Evolutionary conservation across 495 filamentous ascomycete genomes (phyloP), one percentile per base, ranked within the genome.

Genomic region (Venustampulla echinocandica): DNA sequence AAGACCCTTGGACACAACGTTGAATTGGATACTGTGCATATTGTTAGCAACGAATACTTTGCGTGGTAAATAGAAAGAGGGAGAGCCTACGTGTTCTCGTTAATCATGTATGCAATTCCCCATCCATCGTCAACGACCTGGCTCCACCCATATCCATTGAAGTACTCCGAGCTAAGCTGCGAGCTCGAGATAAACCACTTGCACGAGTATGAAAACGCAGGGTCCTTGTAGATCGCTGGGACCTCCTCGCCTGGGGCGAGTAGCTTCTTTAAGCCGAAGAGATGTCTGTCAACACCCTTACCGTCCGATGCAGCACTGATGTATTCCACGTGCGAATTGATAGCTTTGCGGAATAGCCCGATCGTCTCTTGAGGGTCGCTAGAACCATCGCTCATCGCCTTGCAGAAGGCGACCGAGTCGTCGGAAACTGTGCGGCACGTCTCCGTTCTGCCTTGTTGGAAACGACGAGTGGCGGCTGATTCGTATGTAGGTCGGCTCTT

Each of bases 91-190:
- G 68, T 76, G 65, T 93, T 94, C 75, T 99, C 92, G 60, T 99
- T 99, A 59, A 99, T 96, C 93, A 99, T 99, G 58, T 99, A 99
- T 10, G 93, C 93, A 64, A 99, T 94, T 17, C 93, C 92, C 64
- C 87, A 99, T 13, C 92, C 92, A 28, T 82, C 86, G 61, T 97
- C 90, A 47, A 97, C 84, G 15, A 99, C 93, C 75, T 99, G 90
- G 60, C 87, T 93, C 93, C 93, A 99, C 23, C 93, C 93, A 69
- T 99, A 99, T 13, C 93, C 93, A 62, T 99, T 97, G 73, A 97
- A 99, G 71, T 80, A 94, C 74, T 99, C 93, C 21, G 81, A 87
- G 68, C 83, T 90, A 61, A 99, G 67, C 75, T 99, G 93, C 55
- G 76, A 83, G 25, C 81, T 87, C 22, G 81, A 87, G 50, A 99